phyloP scores from a whole-genome alignment of 163 green algal species.

The Chlamydomonas reinhardtii region DNA sequence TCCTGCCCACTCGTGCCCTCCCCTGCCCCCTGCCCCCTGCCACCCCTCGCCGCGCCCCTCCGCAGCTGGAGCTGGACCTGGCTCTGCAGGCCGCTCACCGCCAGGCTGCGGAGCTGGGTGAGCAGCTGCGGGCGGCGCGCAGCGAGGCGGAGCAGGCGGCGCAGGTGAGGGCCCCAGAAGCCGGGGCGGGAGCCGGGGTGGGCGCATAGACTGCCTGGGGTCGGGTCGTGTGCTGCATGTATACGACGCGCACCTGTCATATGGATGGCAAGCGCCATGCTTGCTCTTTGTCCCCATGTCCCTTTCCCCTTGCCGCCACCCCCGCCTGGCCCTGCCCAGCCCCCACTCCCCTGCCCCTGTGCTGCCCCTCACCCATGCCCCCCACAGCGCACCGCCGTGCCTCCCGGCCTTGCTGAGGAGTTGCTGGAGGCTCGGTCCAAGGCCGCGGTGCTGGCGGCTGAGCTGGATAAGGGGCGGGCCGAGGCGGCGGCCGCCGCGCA shows the following conservation, averaged over 20 bases:
- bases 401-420: slow-evolving; percentile 42
- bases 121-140: neutral
- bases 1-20: neutral
- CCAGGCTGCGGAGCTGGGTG: slow-evolving; percentile 30
- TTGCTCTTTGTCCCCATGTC: too few species aligned
- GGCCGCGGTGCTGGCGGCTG: slow-evolving; percentile 46
- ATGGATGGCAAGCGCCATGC: too few species aligned
- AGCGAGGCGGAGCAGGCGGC: slow-evolving; percentile 22
- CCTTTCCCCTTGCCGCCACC: too few species aligned
- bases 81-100: neutral
- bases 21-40: too few species aligned
- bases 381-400: slow-evolving; percentile 29
- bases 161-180: neutral
- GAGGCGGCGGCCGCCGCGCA: slow-evolving; percentile 20
- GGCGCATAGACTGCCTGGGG: neutral
- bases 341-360: too few species aligned
- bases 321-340: too few species aligned
- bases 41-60: too few species aligned
- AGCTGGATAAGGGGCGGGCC: slow-evolving; percentile 42
- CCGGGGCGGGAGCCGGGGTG: too few species aligned
- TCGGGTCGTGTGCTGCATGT: too few species aligned
- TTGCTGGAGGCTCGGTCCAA: slow-evolving; percentile 49
- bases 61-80: slow-evolving; percentile 41
- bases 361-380: too few species aligned
- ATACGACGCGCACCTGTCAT: too few species aligned